A percentile compares a stretch with the other conserved stretches of the same genome.
phyloP scores from a whole-genome alignment of 2,329 filamentous ascomycete genomes.

The Fusarium globosum region DNA sequence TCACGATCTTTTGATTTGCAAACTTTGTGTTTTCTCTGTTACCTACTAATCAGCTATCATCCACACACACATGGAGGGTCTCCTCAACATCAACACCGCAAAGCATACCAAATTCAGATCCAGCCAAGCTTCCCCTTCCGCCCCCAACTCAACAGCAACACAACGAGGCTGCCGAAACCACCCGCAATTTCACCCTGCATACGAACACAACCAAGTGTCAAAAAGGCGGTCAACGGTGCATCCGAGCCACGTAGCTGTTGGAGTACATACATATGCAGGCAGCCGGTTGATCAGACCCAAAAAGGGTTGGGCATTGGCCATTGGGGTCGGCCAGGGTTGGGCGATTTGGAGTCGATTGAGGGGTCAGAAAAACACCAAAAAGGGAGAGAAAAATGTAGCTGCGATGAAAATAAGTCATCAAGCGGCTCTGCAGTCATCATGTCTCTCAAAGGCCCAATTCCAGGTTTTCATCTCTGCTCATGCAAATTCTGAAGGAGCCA shows the following conservation, averaged over 20 bases:
- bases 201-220: background rate
- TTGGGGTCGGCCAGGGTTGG: background rate
- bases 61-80: background rate
- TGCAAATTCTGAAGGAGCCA: background rate
- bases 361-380: slow-evolving; percentile 1
- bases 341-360: background rate
- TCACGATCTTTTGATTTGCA: background rate
- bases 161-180: background rate
- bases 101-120: background rate
- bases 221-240: slow-evolving; percentile 17
- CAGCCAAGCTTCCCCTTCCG: background rate
- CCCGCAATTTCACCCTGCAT: background rate
- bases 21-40: background rate
- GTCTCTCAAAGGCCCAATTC: background rate
- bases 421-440: background rate
- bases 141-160: background rate
- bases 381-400: background rate
- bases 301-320: slow-evolving; percentile 3
- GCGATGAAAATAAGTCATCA: slow-evolving; percentile 1
- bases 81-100: background rate
- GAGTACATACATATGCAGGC: slow-evolving; percentile 6
- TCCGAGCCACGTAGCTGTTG: slow-evolving; percentile 1
- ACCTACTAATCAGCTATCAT: background rate
- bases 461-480: too few species aligned
- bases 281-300: background rate